Base-by-base conservation (phyloP, 345 rosid genomes). In the Eucalyptus lansdowneana region DNA sequence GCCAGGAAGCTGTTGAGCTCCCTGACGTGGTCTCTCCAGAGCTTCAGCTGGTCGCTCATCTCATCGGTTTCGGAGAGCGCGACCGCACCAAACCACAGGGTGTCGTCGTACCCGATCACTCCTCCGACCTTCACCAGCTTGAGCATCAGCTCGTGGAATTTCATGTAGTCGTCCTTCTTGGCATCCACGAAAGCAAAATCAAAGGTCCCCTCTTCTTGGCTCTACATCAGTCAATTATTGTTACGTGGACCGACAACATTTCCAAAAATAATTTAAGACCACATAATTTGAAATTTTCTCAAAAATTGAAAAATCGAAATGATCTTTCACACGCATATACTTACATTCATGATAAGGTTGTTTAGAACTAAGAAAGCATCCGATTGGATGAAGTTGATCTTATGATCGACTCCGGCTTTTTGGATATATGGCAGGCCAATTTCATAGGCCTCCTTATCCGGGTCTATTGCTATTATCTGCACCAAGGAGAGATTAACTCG, bases 381-480 rank as follows among this genome's bases (percentile, higher is more conserved):
- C 2, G 93, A 91, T 4, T 93, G 62, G 31, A 95, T 90, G 92
- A 94, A 94, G 31, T 93, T 92, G 87, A 94, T 94, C 90, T 94
- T 95, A 50, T 93, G 93, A 16, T 93, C 91, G 50, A 95, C 89
- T 5, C 96, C 93, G 2, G 95, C 95, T 72, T 95, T 92, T 44
- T 87, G 54, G 8, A 95, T 94, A 80, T 87, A 92, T 14, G 94
- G 93, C 31, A 90, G 60, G 49, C 96, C 95, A 8, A 88, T 15
- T 53, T 95, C 94, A 45, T 89, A 94, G n/a, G 92, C 91, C 88
- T 93, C 94, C 40, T 80, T n/a, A 19, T 94, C 90, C 1, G 80
- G 89, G 34, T 95, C 95, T 22, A 93, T 92, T 10, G 94, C 94
- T 19, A 91, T 91, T 87, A 95, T 89, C 93, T 93, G 58, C 67